Conservation (phyloP, 2,329 filamentous ascomycete genomes). For the Apiospora phragmitis region DNA sequence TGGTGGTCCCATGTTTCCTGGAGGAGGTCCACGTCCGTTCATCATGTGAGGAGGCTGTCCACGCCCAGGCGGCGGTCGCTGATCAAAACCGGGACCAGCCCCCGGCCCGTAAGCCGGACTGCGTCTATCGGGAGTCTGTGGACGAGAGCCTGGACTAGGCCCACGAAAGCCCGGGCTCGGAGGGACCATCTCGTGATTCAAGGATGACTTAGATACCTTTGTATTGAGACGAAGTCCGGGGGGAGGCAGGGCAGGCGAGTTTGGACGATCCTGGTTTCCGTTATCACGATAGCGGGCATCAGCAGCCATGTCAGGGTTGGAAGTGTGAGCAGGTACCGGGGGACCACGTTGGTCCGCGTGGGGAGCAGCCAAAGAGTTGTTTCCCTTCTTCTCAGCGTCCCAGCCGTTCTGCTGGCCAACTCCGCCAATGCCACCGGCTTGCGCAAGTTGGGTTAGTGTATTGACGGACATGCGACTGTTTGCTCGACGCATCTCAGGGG, state of each 20-base stretch:
- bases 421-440: constrained; percentile 58
- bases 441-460: constrained; percentile 78
- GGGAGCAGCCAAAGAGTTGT: constrained; percentile 32
- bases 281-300: constrained; percentile 57
- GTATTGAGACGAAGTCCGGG: constrained; percentile 41
- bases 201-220: constrained; percentile 46
- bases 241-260: constrained; percentile 40
- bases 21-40: constrained; percentile 18
- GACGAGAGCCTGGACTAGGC: constrained; percentile 32
- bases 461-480: constrained; percentile 82
- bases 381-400: constrained; percentile 30
- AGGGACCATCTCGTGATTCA: constrained; percentile 34
- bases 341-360: constrained; percentile 38
- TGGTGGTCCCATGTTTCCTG: constrained; percentile 26
- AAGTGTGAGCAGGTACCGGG: constrained; percentile 52
- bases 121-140: constrained; percentile 20
- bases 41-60: constrained; percentile 16
- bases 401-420: constrained; percentile 33
- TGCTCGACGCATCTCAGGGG: constrained; percentile 75
- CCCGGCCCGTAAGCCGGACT: constrained; percentile 30
- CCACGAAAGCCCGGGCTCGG: constrained; percentile 33
- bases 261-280: constrained; percentile 41
- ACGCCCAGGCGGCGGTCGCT: constrained; percentile 24
- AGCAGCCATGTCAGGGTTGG: constrained; percentile 52
- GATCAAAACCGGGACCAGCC: constrained; percentile 26